These are phyloP conservation scores for Pilatotrama ljubarskyi DNA, from an alignment of 768 basidiomycete genomes.

Conservation along the genomic window DNA sequence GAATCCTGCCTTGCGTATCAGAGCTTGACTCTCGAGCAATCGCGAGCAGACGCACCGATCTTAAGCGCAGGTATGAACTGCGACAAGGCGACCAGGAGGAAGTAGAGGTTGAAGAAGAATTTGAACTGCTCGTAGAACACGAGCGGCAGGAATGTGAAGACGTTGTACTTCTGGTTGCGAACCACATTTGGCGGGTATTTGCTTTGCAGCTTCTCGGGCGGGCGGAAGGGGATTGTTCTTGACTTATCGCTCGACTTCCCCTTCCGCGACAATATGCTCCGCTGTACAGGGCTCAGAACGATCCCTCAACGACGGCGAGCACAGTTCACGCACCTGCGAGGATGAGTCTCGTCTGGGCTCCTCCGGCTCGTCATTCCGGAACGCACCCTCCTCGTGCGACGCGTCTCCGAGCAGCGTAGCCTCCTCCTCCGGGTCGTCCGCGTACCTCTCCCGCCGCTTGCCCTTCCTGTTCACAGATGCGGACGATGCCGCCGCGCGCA, in stretches of 20 bases:
- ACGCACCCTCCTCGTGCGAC: slow-evolving; percentile 35
- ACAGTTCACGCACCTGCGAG: slow-evolving; percentile 27
- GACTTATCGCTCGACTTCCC: slow-evolving; percentile 61
- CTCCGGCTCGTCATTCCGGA: slow-evolving; percentile 40
- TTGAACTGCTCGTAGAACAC: slow-evolving; percentile 99
- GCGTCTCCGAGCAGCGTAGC: slow-evolving; percentile 48
- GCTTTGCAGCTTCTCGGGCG: slow-evolving; percentile 72
- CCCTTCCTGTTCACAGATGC: slow-evolving; percentile 37
- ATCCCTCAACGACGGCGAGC: not conserved
- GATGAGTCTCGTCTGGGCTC: slow-evolving; percentile 25
- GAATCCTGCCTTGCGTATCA: slow-evolving; percentile 58
- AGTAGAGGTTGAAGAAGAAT: slow-evolving; percentile 99
- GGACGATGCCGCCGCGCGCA: slow-evolving; percentile 37
- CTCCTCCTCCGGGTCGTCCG: slow-evolving; percentile 66
- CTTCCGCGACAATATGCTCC: slow-evolving; percentile 29
- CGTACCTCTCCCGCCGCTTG: slow-evolving; percentile 54
- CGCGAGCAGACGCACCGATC: slow-evolving; percentile 63
- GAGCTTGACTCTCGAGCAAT: not conserved
- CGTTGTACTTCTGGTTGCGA: slow-evolving; percentile 97
- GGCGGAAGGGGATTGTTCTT: slow-evolving; percentile 74
- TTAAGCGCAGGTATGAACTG: slow-evolving; percentile 96
- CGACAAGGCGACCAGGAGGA: slow-evolving; percentile 92
- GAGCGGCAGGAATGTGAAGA: slow-evolving; percentile 94
- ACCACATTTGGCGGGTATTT: slow-evolving; percentile 87
- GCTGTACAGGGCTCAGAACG: slow-evolving; percentile 15